Evolutionary conservation across 2,329 filamentous ascomycete genomes (phyloP), one percentile per base, ranked within the genome.

Genomic region (Colletotrichum filicis): DNA sequence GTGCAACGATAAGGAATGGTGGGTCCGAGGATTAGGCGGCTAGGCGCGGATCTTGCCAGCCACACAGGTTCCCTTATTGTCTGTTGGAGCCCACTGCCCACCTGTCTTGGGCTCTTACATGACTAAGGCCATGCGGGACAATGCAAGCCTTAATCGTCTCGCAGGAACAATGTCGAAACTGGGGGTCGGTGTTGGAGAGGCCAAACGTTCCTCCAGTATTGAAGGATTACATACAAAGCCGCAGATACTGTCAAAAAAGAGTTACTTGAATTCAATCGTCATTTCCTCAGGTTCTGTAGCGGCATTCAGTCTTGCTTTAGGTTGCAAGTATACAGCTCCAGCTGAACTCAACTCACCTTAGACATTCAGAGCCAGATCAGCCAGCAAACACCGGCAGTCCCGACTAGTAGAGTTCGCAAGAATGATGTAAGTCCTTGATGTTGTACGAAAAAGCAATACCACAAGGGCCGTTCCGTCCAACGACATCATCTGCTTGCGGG

Each of bases 21-120:
- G 57, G 57, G 19, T 1, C 66, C 58, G 57, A 46, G 55, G 66
- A 56, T 65, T 65, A 65, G 55, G 64, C 69, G 69, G 69, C 26
- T 68, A 72, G 52, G 59, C 59, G 42, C 65, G 53, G 69, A 66
- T 58, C 16, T 30, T 24, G 30, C 37, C 42, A 59, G n/a, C 30
- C 30, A 11, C 9, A 26, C 22, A 49, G 52, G 42, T 55, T 62
- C 12, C 22, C 8, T 55, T 42, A 14, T 3, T 24, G 9, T 7
- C 1, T 12, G 24, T 28, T 8, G 6, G 22, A 28, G 12, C 26
- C 53, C 5, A 28, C 14, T 28, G 4, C 53, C 53, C n/a, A 14
- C 11, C 14, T 28, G 14, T 28, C 26, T n/a, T 28, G 56, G 12
- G 28, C 28, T 42, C 16, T 58, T 19, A 24, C 24, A 24, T 65